Base-by-base conservation (phyloP, 768 basidiomycete genomes). In the Peribolospora kevripleyi region DNA sequence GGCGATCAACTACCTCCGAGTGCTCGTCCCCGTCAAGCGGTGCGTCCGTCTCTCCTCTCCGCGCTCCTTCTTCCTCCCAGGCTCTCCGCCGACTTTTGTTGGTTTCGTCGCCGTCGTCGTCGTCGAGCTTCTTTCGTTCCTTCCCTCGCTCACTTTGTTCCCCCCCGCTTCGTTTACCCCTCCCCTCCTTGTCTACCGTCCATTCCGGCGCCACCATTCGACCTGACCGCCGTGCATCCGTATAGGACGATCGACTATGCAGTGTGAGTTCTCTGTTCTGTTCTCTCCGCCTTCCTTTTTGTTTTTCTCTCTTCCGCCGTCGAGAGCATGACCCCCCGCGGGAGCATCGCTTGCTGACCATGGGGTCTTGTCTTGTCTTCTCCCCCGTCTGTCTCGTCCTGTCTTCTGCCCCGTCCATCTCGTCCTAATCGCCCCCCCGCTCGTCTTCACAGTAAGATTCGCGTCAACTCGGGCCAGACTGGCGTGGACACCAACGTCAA, bases 401-500 rank as follows among this genome's bases (percentile, higher is more conserved):
- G 25, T 25, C 25, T 25, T 25, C 25, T 25, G 1, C 6, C 13
- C n/a, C 2, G 5, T 8, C 45, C 3, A 11, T 52, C 42, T 5
- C 25, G 5, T 0, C 3, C 14, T 46, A 25, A 25, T 38, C 48
- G 7, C 42, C 38, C 50, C 48, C 40, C 4, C 14, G 38, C 9
- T 38, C 9, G 7, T 39, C 10, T 45, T 54, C 55, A 58, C 51
- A 70, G 69, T 69, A 97, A 95, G 74, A 93, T 98, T 70, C 83
- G 91, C 52, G 86, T 98, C 51, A 91, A 91, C 66, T 77, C 87
- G 5, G 79, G 82, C 60, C 86, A 93, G 65, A 93, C 87, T 42
- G 93, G 88, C 10, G 78, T 98, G 46, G 91, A 98, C 72, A 80
- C 84, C 55, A 87, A 82, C 67, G 91, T 93, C 62, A 98, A 98